These are phyloP conservation scores for Sanguinoderma infundibulare DNA, from an alignment of 1,284 basidiomycete species.

Conservation along the genomic window DNA sequence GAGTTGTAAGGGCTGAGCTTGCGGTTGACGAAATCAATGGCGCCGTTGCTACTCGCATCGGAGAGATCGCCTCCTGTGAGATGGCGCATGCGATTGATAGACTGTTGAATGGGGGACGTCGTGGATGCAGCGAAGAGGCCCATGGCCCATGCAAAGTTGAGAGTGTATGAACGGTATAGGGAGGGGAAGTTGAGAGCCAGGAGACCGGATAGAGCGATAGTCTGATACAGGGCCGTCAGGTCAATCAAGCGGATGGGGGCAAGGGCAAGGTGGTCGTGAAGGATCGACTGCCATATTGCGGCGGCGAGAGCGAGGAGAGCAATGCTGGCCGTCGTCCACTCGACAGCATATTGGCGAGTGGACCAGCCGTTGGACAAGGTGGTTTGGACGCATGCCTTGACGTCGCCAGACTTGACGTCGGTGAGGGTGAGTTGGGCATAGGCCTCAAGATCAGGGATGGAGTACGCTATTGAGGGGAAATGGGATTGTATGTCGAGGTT, in stretches of 20 bases:
- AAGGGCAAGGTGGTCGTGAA: constrained; percentile 47
- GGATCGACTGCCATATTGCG: constrained; percentile 69
- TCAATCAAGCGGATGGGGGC: constrained; percentile 74
- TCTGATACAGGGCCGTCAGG: constrained; percentile 80
- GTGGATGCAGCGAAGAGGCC: constrained; percentile 74
- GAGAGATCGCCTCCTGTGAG: constrained; percentile 80
- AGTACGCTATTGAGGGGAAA: constrained; percentile 84
- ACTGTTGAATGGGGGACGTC: constrained; percentile 66
- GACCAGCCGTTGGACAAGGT: constrained; percentile 93
- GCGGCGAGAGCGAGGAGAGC: constrained; percentile 71
- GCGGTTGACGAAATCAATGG: constrained; percentile 79
- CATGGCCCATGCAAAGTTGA: constrained; percentile 91
- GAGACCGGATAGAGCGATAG: constrained; percentile 71
- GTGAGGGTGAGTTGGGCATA: constrained; percentile 83
- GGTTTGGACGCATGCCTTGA: constrained; percentile 90
- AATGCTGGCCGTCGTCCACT: constrained; percentile 79
- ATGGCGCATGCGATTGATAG: constrained; percentile 83
- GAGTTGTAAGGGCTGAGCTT: constrained; percentile 79
- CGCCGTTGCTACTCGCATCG: constrained; percentile 57
- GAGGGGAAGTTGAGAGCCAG: constrained; percentile 88
- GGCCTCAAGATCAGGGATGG: constrained; percentile 91
- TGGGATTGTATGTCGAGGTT: constrained; percentile 54
- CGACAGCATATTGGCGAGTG: constrained; percentile 72
- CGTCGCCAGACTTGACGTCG: constrained; percentile 66
- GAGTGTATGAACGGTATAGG: constrained; percentile 78